Conservation (phyloP, 305 asterid species). For the Solanum chacoense region DNA sequence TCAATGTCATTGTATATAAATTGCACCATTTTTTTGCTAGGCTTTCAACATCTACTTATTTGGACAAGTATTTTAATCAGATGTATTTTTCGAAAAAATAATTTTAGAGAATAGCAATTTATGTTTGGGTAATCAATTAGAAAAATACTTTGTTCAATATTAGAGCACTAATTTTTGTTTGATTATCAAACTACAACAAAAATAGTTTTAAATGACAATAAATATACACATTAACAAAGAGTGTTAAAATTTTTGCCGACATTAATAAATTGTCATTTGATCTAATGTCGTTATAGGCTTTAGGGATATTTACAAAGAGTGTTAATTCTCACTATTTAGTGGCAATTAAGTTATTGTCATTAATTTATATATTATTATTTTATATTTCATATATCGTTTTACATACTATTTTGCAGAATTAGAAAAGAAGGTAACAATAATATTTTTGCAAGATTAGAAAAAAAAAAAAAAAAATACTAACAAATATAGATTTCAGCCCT, state of each 20-base stretch:
- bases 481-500: background rate
- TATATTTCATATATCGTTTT: background rate
- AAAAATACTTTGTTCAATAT: background rate
- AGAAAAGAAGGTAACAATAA: background rate
- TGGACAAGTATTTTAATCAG: background rate
- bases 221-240: no score
- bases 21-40: background rate
- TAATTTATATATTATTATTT: no score
- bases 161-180: background rate
- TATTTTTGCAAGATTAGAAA: background rate
- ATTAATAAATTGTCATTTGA: background rate
- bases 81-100: background rate
- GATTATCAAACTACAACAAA: background rate
- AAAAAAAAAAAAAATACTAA: no score
- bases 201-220: no score
- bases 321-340: background rate
- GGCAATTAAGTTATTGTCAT: background rate
- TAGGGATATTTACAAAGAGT: no score
- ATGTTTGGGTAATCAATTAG: background rate
- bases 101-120: background rate
- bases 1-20: background rate
- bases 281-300: background rate
- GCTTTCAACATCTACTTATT: background rate
- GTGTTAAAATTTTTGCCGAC: no score
- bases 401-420: background rate